phyloP scores from a whole-genome alignment of 2,329 filamentous ascomycete genomes.

The Meredithiella fracta region DNA sequence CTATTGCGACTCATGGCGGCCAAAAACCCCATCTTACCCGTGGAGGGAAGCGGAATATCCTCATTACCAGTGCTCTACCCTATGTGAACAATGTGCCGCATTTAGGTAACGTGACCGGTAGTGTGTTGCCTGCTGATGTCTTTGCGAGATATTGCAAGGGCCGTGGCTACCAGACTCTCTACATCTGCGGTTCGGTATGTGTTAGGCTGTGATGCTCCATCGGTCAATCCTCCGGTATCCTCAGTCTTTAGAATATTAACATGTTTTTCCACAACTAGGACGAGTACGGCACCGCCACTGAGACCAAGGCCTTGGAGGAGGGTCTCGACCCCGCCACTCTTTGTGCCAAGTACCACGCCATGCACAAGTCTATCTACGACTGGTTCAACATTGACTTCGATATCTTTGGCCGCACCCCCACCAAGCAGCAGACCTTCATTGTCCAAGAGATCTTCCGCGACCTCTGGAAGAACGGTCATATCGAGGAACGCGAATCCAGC shows the following conservation, averaged over 20 bases:
- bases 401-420: conserved; percentile 86
- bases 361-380: conserved; percentile 82
- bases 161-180: conserved; percentile 63
- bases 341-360: conserved; percentile 80
- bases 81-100: conserved; percentile 66
- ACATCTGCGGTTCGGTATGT: conserved; percentile 52
- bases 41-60: conserved; percentile 64
- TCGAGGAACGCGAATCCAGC: conserved; percentile 71
- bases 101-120: conserved; percentile 76
- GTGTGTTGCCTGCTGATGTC: conserved; percentile 76
- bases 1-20: conserved; percentile 15
- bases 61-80: conserved; percentile 81
- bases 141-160: conserved; percentile 70
- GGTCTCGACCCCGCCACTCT: conserved; percentile 66
- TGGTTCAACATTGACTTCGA: conserved; percentile 96
- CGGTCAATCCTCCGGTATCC: background rate
- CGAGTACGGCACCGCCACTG: conserved; percentile 90
- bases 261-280: conserved; percentile 35
- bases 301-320: conserved; percentile 87
- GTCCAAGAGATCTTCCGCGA: conserved; percentile 80
- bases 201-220: background rate
- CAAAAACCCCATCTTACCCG: conserved; percentile 38
- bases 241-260: background rate
- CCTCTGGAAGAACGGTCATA: conserved; percentile 73
- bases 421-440: conserved; percentile 75